A percentile compares a stretch with the other conserved stretches of the same genome.
phyloP scores from a whole-genome alignment of 345 rosid genomes.

The Psidium guajava region DNA sequence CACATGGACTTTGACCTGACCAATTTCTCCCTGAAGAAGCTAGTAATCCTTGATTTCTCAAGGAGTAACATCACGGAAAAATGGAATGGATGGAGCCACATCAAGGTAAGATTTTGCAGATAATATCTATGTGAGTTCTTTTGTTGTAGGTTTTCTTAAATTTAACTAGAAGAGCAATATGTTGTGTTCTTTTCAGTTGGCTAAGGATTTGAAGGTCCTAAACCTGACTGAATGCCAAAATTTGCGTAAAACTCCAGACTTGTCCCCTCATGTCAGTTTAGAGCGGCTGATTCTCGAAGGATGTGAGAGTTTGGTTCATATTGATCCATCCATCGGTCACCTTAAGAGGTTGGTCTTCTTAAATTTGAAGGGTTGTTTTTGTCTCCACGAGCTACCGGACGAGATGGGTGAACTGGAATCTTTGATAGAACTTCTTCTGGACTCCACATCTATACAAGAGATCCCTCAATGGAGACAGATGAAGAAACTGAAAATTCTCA shows the following conservation, averaged over 20 bases:
- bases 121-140: neutral
- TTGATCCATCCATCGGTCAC: neutral
- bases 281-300: neutral
- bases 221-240: neutral
- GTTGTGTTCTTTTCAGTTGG: neutral
- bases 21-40: neutral
- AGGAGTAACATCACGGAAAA: neutral
- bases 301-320: neutral
- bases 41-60: neutral
- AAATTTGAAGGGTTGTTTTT: neutral
- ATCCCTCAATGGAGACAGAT: neutral
- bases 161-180: no score
- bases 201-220: neutral
- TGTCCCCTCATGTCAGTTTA: neutral
- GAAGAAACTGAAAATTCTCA: neutral
- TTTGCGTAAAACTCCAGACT: neutral
- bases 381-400: neutral
- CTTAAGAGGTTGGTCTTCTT: neutral
- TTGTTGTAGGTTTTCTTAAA: no score
- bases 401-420: neutral
- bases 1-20: neutral
- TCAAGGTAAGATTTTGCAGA: neutral
- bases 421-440: neutral
- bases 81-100: neutral
- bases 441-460: neutral